Base-by-base conservation (phyloP, 1,139 yeast species). In the Geotrichum siamense region DNA sequence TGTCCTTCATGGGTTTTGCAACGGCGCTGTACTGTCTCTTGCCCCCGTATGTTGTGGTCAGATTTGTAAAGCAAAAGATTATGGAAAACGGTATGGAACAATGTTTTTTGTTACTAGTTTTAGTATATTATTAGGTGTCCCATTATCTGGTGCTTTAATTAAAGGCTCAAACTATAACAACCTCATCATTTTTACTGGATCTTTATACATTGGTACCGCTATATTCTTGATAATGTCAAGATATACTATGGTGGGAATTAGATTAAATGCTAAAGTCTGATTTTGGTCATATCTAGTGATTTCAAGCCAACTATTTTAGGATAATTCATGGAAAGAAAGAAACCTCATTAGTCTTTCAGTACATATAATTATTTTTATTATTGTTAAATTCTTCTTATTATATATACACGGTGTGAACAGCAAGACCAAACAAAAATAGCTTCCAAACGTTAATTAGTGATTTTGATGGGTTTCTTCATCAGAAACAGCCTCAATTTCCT, bases 1-100 rank as follows among this genome's bases (percentile, higher is more conserved):
- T 5, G 68, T 68, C 5, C 38, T 71, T 2, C 71, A 71, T 44
- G 83, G 84, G 0, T 74, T 76, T 55, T 68, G 70, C 49, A 64
- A 71, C 3, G 78, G 78, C 1, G 69, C 75, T 3, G 68, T 75
- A 3, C 55, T 74, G 43, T 64, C 75, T 5, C 48, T 74, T 39
- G 61, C 75, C 13, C 79, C 79, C 3, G 69, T 69, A 6, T 74
- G 79, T 54, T 65, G 74, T 23, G 72, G 75, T 1, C 73, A 71
- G 33, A 70, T 75, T 16, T 69, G 74, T n/a, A 61, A 63, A 20
- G 71, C 75, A 2, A 59, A 63, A 30, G 74, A 74, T 48, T 72
- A 74, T 52, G 79, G 78, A 2, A 65, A 66, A 43, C 54, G 74
- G 30, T 73, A 70, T 51, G 75, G 77, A 6, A 68, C 76, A 0